phyloP scores from a whole-genome alignment of 2,329 filamentous ascomycete genomes.

The Colletotrichum kahawae region DNA sequence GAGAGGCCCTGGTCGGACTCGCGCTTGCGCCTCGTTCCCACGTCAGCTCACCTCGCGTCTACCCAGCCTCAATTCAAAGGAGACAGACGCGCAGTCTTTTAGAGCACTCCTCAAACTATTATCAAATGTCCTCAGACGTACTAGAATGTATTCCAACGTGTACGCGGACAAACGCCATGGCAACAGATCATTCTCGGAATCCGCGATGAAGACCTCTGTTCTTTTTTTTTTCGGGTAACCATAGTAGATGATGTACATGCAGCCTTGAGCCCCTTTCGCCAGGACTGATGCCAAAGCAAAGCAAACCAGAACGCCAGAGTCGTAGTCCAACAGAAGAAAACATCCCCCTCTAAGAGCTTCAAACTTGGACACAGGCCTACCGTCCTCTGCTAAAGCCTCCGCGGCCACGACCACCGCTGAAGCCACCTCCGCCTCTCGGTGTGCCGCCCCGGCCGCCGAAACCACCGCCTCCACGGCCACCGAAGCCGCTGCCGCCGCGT shows the following conservation, averaged over 20 bases:
- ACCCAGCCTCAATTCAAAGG: neutral
- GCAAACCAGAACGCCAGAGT: slow-evolving; percentile 21
- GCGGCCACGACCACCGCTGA: slow-evolving; percentile 16
- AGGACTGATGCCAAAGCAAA: slow-evolving; percentile 18
- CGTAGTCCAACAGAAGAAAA: slow-evolving; percentile 20
- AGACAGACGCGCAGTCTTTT: neutral
- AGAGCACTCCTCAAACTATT: neutral
- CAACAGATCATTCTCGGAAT: neutral
- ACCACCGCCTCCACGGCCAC: slow-evolving; percentile 25
- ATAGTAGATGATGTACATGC: slow-evolving; percentile 19
- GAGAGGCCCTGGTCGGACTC: neutral
- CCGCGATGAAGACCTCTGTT: slow-evolving; percentile 9
- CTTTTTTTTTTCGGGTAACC: slow-evolving; percentile 15
- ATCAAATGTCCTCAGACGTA: too few species aligned
- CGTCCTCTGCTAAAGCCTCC: slow-evolving; percentile 24
- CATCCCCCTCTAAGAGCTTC: slow-evolving; percentile 1
- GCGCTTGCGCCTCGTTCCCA: neutral
- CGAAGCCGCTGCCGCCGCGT: slow-evolving; percentile 33
- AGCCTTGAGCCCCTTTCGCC: slow-evolving; percentile 13
- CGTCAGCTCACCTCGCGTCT: neutral
- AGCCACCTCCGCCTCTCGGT: slow-evolving; percentile 24
- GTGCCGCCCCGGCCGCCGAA: slow-evolving; percentile 26
- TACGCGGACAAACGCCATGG: neutral
- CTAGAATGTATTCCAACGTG: neutral
- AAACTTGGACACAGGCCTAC: neutral